phyloP scores from a whole-genome alignment of 2,329 filamentous ascomycete species.

The Lachnellula suecica region DNA sequence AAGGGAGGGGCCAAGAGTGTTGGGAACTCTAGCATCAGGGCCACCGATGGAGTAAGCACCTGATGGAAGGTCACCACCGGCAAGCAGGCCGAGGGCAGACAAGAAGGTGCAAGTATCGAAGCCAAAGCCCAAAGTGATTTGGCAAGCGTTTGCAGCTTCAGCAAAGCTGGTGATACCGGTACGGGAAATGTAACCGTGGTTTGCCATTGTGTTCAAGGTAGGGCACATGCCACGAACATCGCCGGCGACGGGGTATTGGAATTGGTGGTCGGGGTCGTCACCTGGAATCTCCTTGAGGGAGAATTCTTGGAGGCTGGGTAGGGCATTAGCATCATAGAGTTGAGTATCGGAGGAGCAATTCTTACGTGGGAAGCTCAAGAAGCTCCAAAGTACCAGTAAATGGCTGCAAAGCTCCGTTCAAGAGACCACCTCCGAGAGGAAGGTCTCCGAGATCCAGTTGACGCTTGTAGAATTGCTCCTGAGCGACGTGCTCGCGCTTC shows the following conservation, averaged over 20 bases:
- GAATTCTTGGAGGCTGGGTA: neutral
- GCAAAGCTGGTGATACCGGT: constrained; percentile 4
- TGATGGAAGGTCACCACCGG: constrained; percentile 4
- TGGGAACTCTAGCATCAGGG: constrained; percentile 4
- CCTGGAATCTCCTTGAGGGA: neutral
- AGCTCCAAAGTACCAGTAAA: neutral
- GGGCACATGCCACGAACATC: constrained; percentile 8
- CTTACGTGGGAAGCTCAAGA: neutral
- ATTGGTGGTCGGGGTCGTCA: constrained; percentile 1
- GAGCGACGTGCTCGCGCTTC: neutral
- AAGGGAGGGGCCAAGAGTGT: constrained; percentile 3
- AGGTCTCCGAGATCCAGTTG: neutral
- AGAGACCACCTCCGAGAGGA: neutral
- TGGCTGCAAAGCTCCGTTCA: constrained; percentile 4
- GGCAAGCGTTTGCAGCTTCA: constrained; percentile 3
- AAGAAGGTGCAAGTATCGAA: neutral
- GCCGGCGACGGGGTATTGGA: neutral
- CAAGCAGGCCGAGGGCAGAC: constrained; percentile 1
- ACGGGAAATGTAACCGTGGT: constrained; percentile 2
- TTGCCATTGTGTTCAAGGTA: constrained; percentile 4
- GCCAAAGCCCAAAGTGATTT: neutral
- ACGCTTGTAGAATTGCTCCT: neutral
- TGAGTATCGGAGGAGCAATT: neutral
- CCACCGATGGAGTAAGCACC: constrained; percentile 6
- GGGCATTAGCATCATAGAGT: neutral